Evolutionary conservation across 768 basidiomycete genomes (phyloP).

Genomic region (Neoboletus brunneissimus): DNA sequence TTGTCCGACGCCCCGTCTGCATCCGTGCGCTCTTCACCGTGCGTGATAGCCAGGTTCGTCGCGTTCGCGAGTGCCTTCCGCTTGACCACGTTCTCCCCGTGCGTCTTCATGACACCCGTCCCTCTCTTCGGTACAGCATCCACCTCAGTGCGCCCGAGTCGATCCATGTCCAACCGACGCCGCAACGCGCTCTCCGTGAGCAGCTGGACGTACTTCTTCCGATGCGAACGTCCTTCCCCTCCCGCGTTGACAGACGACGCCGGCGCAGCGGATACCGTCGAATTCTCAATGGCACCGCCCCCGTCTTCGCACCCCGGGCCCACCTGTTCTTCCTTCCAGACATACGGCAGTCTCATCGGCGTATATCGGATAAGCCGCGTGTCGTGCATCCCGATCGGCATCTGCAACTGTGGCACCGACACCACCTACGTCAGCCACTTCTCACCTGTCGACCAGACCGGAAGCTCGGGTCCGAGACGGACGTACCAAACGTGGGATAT

Average conservation of each 20-base stretch:
- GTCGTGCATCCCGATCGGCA: slow-evolving; percentile 14
- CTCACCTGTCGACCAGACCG: not conserved
- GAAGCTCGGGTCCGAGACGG: not conserved
- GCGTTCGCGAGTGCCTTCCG: slow-evolving; percentile 14
- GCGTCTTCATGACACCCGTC: not conserved
- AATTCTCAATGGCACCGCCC: not conserved
- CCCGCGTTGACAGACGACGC: not conserved
- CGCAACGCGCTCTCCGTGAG: slow-evolving; percentile 21
- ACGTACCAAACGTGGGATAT: slow-evolving; percentile 20
- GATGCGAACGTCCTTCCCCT: not conserved
- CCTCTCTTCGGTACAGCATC: not conserved
- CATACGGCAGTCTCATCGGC: slow-evolving; percentile 11
- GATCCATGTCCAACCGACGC: slow-evolving; percentile 17
- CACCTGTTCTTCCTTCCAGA: slow-evolving; percentile 16
- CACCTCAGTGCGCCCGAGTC: not conserved
- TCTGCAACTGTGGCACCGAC: slow-evolving; percentile 7
- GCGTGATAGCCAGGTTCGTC: slow-evolving; percentile 1
- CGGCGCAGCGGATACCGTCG: not conserved
- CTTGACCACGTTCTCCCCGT: slow-evolving; percentile 4
- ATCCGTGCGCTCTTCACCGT: not conserved
- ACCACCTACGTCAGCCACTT: slow-evolving; percentile 1
- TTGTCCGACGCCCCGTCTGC: not conserved
- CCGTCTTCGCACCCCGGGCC: not conserved
- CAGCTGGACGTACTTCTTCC: slow-evolving; percentile 21
- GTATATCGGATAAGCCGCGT: slow-evolving; percentile 17